phyloP scores from a whole-genome alignment of 2,329 filamentous ascomycete species.

The Penicillium sp. region DNA sequence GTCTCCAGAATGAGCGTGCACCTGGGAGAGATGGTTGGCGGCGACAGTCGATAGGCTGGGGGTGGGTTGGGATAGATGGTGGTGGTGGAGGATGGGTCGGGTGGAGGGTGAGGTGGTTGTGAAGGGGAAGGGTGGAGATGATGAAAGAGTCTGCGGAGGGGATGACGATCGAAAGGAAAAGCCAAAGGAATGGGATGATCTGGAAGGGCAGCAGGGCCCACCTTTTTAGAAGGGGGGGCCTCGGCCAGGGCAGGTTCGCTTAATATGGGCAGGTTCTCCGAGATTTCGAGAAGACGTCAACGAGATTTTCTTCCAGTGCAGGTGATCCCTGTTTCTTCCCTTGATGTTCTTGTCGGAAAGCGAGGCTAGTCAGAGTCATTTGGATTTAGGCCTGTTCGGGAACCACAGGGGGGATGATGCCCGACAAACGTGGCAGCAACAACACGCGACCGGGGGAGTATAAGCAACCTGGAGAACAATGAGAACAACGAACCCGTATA shows the following conservation, averaged over 20 bases:
- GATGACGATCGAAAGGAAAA: constrained; percentile 26
- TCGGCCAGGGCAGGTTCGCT: background rate
- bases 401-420: background rate
- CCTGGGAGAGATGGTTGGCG: constrained; percentile 14
- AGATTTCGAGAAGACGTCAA: background rate
- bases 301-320: too few relatives aligned
- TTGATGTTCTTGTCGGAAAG: background rate
- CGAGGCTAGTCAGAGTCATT: too few relatives aligned
- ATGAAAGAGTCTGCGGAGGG: constrained; percentile 31
- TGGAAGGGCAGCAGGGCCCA: constrained; percentile 7
- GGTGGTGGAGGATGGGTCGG: constrained; percentile 17
- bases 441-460: background rate
- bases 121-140: constrained; percentile 22
- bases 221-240: background rate
- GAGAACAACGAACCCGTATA: background rate
- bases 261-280: background rate
- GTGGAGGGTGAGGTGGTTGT: constrained; percentile 16
- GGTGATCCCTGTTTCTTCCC: background rate
- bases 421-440: background rate
- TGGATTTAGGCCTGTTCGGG: background rate
- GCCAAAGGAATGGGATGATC: constrained; percentile 10
- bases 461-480: too few relatives aligned
- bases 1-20: constrained; percentile 34
- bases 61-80: constrained; percentile 13
- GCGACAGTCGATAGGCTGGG: background rate